Evolutionary conservation across 331 rosid species (phyloP).

Genomic region (Pyrus hybrid): DNA sequence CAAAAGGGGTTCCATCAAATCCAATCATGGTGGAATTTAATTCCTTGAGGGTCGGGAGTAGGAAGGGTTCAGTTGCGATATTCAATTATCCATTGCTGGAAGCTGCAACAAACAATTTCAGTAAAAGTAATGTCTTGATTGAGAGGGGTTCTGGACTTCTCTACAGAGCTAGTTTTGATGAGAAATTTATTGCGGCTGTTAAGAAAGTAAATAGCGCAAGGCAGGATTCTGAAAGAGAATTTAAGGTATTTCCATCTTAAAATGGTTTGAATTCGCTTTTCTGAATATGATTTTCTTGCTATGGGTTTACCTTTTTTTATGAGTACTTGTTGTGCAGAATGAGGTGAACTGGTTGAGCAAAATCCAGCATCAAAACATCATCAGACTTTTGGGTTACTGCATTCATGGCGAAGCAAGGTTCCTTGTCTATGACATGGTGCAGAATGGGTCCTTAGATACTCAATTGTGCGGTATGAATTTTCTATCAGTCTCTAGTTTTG

Average conservation of each 20-base stretch:
- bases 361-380: constrained; percentile 72
- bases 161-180: constrained; percentile 63
- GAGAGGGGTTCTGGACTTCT: constrained; percentile 51
- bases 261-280: background rate
- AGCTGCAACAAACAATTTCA: constrained; percentile 66
- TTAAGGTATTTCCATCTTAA: constrained; percentile 43
- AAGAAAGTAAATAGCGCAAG: constrained; percentile 48
- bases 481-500: constrained; percentile 3
- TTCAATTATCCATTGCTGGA: constrained; percentile 65
- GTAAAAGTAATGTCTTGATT: constrained; percentile 41
- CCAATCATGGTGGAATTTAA: constrained; percentile 40
- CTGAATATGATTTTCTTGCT: constrained; percentile 5
- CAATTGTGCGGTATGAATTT: constrained; percentile 57
- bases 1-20: constrained; percentile 33
- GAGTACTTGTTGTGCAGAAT: constrained; percentile 51
- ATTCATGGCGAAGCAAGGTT: constrained; percentile 65
- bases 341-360: constrained; percentile 82
- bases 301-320: constrained; percentile 4
- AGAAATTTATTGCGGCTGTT: constrained; percentile 58
- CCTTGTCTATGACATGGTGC: constrained; percentile 79
- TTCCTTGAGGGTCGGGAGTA: constrained; percentile 55
- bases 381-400: constrained; percentile 76
- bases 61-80: constrained; percentile 50
- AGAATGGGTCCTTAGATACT: constrained; percentile 62
- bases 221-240: constrained; percentile 53